Evolutionary conservation across 495 filamentous ascomycete genomes (phyloP), one percentile per base, ranked within the genome.

Genomic region (Pyrenopolyporus hunteri): DNA sequence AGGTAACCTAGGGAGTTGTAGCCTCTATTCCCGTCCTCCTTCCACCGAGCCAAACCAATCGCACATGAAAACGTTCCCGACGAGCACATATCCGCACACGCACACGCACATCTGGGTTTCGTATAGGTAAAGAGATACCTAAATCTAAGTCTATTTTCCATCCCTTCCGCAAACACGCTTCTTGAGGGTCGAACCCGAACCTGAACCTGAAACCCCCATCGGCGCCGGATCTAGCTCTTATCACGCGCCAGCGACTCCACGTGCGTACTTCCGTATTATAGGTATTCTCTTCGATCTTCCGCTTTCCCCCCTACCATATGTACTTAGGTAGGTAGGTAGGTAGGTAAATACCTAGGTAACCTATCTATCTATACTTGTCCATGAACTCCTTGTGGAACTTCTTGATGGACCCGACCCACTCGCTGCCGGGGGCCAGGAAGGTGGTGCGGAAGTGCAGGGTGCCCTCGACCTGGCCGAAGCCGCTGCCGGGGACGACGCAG

Each of bases 391-490:
- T 74, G 75, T 98, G 94, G 78, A 98, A 98, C 75, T 90, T 87
- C 59, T 85, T 85, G 61, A 98, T 90, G 59, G 87, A 83, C 31
- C 88, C 88, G 26, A 95, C 87, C 94, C 94, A 98, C 70, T 96
- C 92, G 5, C 92, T 96, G 2, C 94, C 94, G 0, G 95, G 94
- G 3, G 94, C 92, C 53, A 98, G 79, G 81, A 98, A 98, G 4
- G 95, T 98, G 1, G 94, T 98, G 63, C 94, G 82, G 82, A 98
- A 95, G 82, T 98, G 94, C 69, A 94, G 78, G 14, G 87, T 92
- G 68, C 89, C 88, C 65, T 94, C 88, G 77, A 87, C 92, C 81
- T 98, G 94, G 5, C 94, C 93, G 68, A 98, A 98, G 3, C 95
- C 94, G 29, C 83, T 86, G 5, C 94, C 94, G 1, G 95, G 90